Percentiles rank a stretch among this genome's conserved stretches.
These are phyloP conservation scores for Colletotrichum tabaci DNA, from an alignment of 2,329 filamentous ascomycete genomes.

Conservation along the genomic window DNA sequence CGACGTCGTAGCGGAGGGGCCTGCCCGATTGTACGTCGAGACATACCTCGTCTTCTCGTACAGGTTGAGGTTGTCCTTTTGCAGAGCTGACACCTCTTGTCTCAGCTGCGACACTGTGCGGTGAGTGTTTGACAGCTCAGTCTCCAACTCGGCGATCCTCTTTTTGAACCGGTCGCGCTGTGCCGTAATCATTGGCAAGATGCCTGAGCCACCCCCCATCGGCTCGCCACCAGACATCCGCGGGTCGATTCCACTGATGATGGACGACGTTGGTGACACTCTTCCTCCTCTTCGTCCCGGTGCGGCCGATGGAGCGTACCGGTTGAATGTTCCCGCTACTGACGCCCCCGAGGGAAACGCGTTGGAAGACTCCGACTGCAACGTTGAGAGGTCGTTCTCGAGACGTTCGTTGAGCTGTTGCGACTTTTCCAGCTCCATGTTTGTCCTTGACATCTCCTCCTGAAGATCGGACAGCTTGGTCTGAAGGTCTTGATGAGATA, in stretches of 20 bases:
- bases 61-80: slow-evolving; percentile 95
- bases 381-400: slow-evolving; percentile 89
- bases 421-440: slow-evolving; percentile 87
- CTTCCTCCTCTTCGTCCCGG: slow-evolving; percentile 76
- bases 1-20: slow-evolving; percentile 68
- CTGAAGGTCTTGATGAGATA: slow-evolving; percentile 94
- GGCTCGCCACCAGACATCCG: slow-evolving; percentile 72
- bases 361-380: slow-evolving; percentile 89
- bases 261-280: slow-evolving; percentile 94
- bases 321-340: slow-evolving; percentile 91
- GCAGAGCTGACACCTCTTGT: slow-evolving; percentile 90
- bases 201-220: slow-evolving; percentile 83
- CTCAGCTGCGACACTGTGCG: slow-evolving; percentile 86
- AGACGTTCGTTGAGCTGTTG: slow-evolving; percentile 89
- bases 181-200: slow-evolving; percentile 97
- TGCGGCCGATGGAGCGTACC: slow-evolving; percentile 76
- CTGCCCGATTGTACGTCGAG: slow-evolving; percentile 88
- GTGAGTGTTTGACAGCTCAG: slow-evolving; percentile 89
- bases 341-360: slow-evolving; percentile 91
- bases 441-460: slow-evolving; percentile 86
- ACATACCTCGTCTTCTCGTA: slow-evolving; percentile 99
- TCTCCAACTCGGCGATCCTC: slow-evolving; percentile 91
- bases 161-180: slow-evolving; percentile 99
- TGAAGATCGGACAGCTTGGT: slow-evolving; percentile 83
- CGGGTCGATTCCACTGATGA: slow-evolving; percentile 96